phyloP scores from a whole-genome alignment of 2,329 filamentous ascomycete genomes.

The Bipolaris victoriae region DNA sequence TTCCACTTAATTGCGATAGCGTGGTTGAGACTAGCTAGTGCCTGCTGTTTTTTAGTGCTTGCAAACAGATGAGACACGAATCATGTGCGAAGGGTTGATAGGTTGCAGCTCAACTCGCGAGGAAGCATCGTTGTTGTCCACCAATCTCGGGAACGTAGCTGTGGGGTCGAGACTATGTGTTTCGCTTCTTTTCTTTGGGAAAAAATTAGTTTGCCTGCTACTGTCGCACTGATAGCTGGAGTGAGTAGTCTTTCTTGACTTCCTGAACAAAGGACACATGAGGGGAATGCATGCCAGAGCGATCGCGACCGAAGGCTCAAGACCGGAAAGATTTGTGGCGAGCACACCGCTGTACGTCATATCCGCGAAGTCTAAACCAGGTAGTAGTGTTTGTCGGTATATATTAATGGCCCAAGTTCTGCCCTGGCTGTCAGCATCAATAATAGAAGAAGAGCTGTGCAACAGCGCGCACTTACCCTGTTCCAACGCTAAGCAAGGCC shows the following conservation, averaged over 20 bases:
- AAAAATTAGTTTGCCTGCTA: background rate
- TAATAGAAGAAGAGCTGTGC: too few species aligned
- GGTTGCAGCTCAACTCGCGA: too few species aligned
- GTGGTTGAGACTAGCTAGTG: background rate
- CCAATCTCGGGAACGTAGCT: background rate
- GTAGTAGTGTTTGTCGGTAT: constrained; percentile 27
- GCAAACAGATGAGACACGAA: background rate
- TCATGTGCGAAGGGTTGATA: background rate
- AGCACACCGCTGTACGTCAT: constrained; percentile 28
- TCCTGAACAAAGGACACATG: constrained; percentile 20
- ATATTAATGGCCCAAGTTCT: constrained; percentile 35
- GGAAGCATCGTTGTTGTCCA: too few species aligned
- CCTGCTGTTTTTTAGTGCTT: background rate
- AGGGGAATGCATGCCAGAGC: constrained; percentile 29
- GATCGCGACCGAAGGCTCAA: constrained; percentile 32
- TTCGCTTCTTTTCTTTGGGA: too few species aligned
- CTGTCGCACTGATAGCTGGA: constrained; percentile 3
- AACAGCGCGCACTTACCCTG: constrained; percentile 18
- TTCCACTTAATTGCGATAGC: background rate
- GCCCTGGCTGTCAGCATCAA: background rate
- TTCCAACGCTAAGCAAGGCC: constrained; percentile 27
- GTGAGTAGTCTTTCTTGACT: background rate
- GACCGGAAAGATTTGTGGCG: constrained; percentile 28
- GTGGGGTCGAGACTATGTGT: background rate
- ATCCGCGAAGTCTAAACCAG: constrained; percentile 20